Conservation (phyloP, 1,139 yeast species). For the Saccharomyces hybrid region DNA sequence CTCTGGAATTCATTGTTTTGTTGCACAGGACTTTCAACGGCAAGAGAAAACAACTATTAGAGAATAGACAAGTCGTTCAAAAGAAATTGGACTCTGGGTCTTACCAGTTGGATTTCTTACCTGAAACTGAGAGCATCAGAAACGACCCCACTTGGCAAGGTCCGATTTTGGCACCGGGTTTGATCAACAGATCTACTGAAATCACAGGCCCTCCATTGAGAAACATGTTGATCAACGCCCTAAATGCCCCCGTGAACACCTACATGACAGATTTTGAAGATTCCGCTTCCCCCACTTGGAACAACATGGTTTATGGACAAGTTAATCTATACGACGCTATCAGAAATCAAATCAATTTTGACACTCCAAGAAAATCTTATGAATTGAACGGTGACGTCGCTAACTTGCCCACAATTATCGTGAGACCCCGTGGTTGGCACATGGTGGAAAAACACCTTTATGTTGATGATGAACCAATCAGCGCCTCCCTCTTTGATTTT, state of each 20-base stretch:
- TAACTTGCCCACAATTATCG: conserved; percentile 63
- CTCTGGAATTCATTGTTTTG: conserved; percentile 61
- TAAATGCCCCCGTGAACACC: conserved; percentile 81
- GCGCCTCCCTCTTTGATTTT: conserved; percentile 72
- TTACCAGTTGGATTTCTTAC: conserved; percentile 48
- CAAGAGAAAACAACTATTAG: conserved; percentile 50
- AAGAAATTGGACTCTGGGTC: conserved; percentile 51
- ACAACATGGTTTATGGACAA: conserved; percentile 80
- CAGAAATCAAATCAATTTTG: conserved; percentile 54
- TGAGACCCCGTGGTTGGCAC: conserved; percentile 87
- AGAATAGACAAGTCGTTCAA: conserved; percentile 56
- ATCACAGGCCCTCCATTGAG: conserved; percentile 88
- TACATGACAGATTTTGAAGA: conserved; percentile 96
- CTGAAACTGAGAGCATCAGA: conserved; percentile 60
- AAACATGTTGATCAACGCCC: conserved; percentile 89
- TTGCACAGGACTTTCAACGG: conserved; percentile 65
- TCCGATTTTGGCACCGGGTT: conserved; percentile 56
- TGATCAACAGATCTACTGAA: conserved; percentile 66
- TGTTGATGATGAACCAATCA: conserved; percentile 67
- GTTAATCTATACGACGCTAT: conserved; percentile 85
- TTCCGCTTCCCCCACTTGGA: conserved; percentile 94
- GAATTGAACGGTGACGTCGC: conserved; percentile 41
- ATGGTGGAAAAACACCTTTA: conserved; percentile 64
- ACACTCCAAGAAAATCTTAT: conserved; percentile 45
- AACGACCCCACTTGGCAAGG: conserved; percentile 72